phyloP scores from a whole-genome alignment of 2,329 filamentous ascomycete genomes.

The Fragosphaeria purpurea region DNA sequence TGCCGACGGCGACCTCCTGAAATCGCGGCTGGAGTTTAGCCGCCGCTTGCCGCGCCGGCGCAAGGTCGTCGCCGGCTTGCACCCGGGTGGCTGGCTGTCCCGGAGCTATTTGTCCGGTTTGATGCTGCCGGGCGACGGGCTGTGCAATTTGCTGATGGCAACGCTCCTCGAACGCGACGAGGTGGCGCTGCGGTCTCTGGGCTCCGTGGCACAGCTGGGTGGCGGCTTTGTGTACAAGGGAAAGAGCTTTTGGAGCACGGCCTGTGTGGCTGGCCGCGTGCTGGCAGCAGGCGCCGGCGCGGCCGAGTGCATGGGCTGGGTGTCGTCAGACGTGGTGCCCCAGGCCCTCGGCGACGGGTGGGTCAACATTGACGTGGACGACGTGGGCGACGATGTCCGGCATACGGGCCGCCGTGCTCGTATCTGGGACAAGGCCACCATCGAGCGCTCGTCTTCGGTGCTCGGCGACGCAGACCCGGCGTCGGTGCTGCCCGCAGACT shows the following conservation, averaged over 20 bases:
- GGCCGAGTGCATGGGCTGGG: conserved; percentile 59
- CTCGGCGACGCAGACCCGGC: conserved; percentile 46
- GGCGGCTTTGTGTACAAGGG: conserved; percentile 53
- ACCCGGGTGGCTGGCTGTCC: conserved; percentile 55
- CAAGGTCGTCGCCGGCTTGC: conserved; percentile 47
- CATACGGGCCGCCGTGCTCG: conserved; percentile 28
- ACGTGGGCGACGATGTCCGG: conserved; percentile 29
- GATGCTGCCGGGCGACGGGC: conserved; percentile 52
- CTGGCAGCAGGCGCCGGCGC: conserved; percentile 52
- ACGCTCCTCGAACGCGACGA: conserved; percentile 55
- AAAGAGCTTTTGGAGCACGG: conserved; percentile 61
- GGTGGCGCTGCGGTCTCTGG: conserved; percentile 47
- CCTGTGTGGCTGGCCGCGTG: conserved; percentile 55
- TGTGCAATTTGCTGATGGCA: conserved; percentile 56
- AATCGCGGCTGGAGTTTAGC: conserved; percentile 15
- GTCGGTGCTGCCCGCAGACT: conserved; percentile 49
- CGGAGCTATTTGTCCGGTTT: conserved; percentile 58
- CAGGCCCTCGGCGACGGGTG: conserved; percentile 43
- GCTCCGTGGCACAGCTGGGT: conserved; percentile 51
- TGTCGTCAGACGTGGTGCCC: conserved; percentile 51
- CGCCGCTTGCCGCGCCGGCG: conserved; percentile 33
- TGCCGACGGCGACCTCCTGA: conserved; percentile 11
- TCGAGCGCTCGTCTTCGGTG: conserved; percentile 52
- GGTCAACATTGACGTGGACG: conserved; percentile 47
- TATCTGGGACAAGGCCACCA: conserved; percentile 48